Evolutionary conservation across 1,139 yeast species (phyloP), one percentile per base, ranked within the genome.

Genomic region (Nakaseomyces bracarensis): DNA sequence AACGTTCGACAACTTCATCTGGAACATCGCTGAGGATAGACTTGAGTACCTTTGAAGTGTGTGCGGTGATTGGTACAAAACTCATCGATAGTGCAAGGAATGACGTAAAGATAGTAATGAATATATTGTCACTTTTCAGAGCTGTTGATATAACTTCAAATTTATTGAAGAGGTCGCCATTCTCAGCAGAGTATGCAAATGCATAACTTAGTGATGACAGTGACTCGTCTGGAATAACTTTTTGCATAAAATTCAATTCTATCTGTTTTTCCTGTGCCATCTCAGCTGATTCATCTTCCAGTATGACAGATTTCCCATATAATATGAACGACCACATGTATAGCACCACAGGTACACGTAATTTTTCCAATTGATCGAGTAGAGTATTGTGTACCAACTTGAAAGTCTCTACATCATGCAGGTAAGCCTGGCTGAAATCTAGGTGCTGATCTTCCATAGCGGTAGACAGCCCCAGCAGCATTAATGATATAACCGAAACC

Each of bases 301-400:
- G 57, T 22, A 75, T 60, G 34, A 71, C 65, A 3, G 72, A 67
- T 47, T 80, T 77, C 41, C 80, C 67, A 49, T 77, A 77, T 7
- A 81, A 57, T 4, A 80, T 63, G 16, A 83, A 73, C 10, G 85
- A 75, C 95, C 95, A 86, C 25, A 79, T 73, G 52, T 82, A 81
- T 2, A 37, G 26, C 10, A 37, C 34, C 8, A 37, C 18, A 18
- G 39, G 39, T 6, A 33, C 14, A 26, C 29, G 26, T 6, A n/a
- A 6, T 10, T 20, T 16, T n/a, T 28, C 34, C 3, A 26, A 5
- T 11, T 69, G 60, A 3, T 68, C 50, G 15, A 71, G 49, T n/a
- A 35, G 11, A 1, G 26, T 13, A 4, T 25, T n/a, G 19, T 33
- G 36, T 6, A 33, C 18, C 26, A 33, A 13, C n/a, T 33, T 21